Percentiles rank a stretch among this genome's conserved stretches.
Conservation (phyloP, 352 stramenopile species). For the Albugo candida region DNA sequence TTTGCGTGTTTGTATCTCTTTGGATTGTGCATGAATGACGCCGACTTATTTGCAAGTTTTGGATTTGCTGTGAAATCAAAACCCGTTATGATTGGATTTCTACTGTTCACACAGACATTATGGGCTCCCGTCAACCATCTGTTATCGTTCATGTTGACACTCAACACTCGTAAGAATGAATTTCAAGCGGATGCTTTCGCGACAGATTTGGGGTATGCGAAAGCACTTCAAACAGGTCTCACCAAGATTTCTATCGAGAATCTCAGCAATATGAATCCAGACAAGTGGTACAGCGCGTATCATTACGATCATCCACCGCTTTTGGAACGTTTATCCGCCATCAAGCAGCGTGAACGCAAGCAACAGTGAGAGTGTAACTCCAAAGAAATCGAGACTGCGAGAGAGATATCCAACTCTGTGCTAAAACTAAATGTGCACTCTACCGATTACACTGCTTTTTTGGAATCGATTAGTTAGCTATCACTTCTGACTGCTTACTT, state of each 20-base stretch:
- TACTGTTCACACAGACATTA: constrained; percentile 68
- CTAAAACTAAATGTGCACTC: no score
- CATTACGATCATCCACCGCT: constrained; percentile 96
- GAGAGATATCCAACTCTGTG: no score
- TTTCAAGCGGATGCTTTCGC: constrained; percentile 89
- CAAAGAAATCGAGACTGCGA: no score
- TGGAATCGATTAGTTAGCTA: no score
- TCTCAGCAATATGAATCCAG: constrained; percentile 91
- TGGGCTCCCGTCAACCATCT: constrained; percentile 67
- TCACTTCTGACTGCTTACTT: no score
- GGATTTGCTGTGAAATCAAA: constrained; percentile 28
- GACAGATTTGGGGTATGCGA: constrained; percentile 78
- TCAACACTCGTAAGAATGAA: constrained; percentile 64
- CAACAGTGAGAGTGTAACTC: constrained; percentile 22
- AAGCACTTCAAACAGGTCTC: constrained; percentile 84
- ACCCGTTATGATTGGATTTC: constrained; percentile 62
- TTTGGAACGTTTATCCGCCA: constrained; percentile 89
- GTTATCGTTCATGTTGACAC: constrained; percentile 51
- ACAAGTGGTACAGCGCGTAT: constrained; percentile 88
- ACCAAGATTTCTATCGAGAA: constrained; percentile 96
- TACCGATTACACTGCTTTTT: no score
- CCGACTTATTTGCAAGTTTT: constrained; percentile 55
- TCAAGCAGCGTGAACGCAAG: constrained; percentile 18
- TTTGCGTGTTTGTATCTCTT: constrained; percentile 66
- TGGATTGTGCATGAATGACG: constrained; percentile 56